Conservation (phyloP, 352 stramenopile species). For the Pythium diclinum region DNA sequence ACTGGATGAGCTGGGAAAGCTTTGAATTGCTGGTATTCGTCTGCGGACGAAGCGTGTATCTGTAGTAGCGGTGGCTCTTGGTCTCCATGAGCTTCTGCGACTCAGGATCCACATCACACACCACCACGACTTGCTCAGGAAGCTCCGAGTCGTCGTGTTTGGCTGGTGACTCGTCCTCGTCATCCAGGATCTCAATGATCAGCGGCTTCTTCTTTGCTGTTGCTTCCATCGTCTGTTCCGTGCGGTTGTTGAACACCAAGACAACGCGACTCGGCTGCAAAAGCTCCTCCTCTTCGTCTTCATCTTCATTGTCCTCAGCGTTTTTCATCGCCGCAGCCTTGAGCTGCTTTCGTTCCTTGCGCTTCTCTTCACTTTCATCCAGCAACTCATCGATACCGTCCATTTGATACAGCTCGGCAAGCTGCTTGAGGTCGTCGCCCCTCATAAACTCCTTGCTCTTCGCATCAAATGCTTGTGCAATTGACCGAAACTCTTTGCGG, state of each 20-base stretch:
- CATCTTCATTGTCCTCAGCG: conserved; percentile 7
- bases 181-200: conserved; percentile 58
- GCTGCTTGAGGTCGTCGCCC: conserved; percentile 54
- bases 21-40: background rate
- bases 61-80: conserved; percentile 52
- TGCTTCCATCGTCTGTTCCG: background rate
- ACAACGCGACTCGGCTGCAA: conserved; percentile 32
- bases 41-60: conserved; percentile 41
- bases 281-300: conserved; percentile 16
- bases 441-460: conserved; percentile 42
- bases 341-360: conserved; percentile 13
- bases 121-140: conserved; percentile 29
- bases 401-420: conserved; percentile 79
- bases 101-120: conserved; percentile 41
- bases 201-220: conserved; percentile 35
- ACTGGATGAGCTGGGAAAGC: conserved; percentile 23
- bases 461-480: conserved; percentile 52
- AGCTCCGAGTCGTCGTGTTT: conserved; percentile 6
- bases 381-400: conserved; percentile 77
- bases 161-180: conserved; percentile 24
- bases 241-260: conserved; percentile 44
- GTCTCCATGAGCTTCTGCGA: conserved; percentile 55
- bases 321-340: background rate
- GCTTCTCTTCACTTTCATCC: conserved; percentile 32
- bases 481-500: conserved; percentile 29